A percentile compares a stretch with the other conserved stretches of the same genome.
phyloP scores from a whole-genome alignment of 169 alveolate genomes.

The Cryptosporidium andersoni region DNA sequence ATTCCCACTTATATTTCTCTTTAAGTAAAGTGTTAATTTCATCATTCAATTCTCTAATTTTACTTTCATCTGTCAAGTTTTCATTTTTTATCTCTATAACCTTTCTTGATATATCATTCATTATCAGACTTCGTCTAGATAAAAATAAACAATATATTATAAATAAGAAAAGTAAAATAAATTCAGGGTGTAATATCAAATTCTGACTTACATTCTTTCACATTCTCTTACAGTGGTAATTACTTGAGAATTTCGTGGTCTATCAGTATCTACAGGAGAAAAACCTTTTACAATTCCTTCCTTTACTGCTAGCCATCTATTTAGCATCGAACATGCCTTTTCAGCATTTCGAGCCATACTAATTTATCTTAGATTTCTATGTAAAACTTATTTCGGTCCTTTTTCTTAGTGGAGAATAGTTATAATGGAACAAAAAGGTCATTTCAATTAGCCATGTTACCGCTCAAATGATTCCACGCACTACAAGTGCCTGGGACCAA shows the following conservation, averaged over 20 bases:
- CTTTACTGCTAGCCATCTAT: slow-evolving; percentile 78
- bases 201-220: slow-evolving; percentile 72
- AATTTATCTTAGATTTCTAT: neutral
- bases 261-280: slow-evolving; percentile 57
- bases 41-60: slow-evolving; percentile 89
- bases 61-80: slow-evolving; percentile 88
- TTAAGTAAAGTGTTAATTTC: slow-evolving; percentile 87
- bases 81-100: slow-evolving; percentile 74
- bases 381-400: neutral
- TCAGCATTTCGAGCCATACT: slow-evolving; percentile 80
- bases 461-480: no score
- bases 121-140: slow-evolving; percentile 73
- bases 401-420: neutral
- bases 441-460: neutral
- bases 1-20: slow-evolving; percentile 89
- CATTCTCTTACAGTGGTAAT: slow-evolving; percentile 71
- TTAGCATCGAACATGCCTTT: slow-evolving; percentile 77
- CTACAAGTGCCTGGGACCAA: no score
- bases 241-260: slow-evolving; percentile 69
- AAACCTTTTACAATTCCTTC: slow-evolving; percentile 68
- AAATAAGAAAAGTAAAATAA: neutral
- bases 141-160: no score
- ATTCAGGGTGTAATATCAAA: neutral
- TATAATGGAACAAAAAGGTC: neutral
- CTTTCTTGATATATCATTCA: slow-evolving; percentile 80